Evolutionary conservation across 139 green algal species (phyloP).

Genomic region (Chlamydomonas sp.): DNA sequence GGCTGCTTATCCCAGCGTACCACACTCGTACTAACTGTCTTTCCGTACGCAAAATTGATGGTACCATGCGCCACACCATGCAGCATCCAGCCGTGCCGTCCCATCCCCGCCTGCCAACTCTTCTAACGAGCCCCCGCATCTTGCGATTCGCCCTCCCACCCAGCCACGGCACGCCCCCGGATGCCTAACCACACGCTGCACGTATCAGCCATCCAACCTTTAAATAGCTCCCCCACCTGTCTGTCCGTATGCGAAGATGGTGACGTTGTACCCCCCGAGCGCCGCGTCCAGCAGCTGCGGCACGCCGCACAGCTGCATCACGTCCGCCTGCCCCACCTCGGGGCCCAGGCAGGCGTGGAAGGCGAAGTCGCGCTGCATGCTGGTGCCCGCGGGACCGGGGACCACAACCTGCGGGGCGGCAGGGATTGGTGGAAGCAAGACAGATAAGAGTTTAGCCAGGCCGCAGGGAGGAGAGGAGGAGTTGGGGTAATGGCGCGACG

Average conservation of each 20-base stretch:
- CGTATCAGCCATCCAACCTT: neutral
- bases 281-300: slow-evolving; percentile 86
- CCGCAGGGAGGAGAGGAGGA: no score
- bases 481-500: neutral
- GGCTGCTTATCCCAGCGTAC: no score
- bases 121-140: neutral
- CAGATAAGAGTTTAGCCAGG: no score
- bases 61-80: no score
- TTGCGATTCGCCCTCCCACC: neutral
- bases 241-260: slow-evolving; percentile 72
- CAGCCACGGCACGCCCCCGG: no score
- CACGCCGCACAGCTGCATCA: slow-evolving; percentile 70
- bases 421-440: neutral
- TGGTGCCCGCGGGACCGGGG: slow-evolving; percentile 59
- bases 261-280: slow-evolving; percentile 86
- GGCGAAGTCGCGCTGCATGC: slow-evolving; percentile 66
- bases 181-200: neutral
- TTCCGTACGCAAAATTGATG: no score
- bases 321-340: slow-evolving; percentile 63
- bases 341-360: slow-evolving; percentile 79
- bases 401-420: slow-evolving; percentile 57
- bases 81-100: no score
- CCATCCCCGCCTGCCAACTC: no score
- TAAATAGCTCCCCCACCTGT: slow-evolving; percentile 44
- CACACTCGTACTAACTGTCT: no score